Evolutionary conservation across 495 filamentous ascomycete species (phyloP).

Genomic region (Neurospora terricola): DNA sequence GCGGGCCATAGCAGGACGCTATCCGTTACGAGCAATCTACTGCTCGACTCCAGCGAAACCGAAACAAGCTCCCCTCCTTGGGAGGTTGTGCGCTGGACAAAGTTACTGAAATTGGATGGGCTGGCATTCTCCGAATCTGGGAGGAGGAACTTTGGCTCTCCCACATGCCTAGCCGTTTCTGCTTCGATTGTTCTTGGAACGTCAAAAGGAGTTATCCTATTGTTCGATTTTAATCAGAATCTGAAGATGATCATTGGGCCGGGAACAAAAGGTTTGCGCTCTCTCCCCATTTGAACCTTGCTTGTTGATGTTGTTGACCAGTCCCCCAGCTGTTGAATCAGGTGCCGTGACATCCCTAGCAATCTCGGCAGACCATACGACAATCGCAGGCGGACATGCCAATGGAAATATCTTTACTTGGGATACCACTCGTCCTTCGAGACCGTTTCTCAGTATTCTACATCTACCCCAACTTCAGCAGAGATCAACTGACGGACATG

Average conservation of each 20-base stretch:
- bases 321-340: conserved; percentile 66
- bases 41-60: conserved; percentile 46
- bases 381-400: conserved; percentile 80
- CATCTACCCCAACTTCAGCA: conserved; percentile 60
- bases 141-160: conserved; percentile 82
- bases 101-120: conserved; percentile 75
- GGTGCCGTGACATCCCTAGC: conserved; percentile 80
- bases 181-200: conserved; percentile 87
- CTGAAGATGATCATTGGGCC: conserved; percentile 86
- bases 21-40: conserved; percentile 51
- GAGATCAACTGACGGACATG: conserved; percentile 68
- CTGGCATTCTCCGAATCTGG: conserved; percentile 93
- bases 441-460: conserved; percentile 81
- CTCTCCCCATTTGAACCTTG: background rate
- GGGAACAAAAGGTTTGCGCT: conserved; percentile 73
- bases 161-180: conserved; percentile 84
- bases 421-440: conserved; percentile 72
- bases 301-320: conserved; percentile 12
- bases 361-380: conserved; percentile 87
- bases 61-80: conserved; percentile 70
- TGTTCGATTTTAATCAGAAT: conserved; percentile 96
- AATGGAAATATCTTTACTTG: conserved; percentile 93
- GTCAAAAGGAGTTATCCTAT: conserved; percentile 82
- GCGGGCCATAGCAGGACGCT: conserved; percentile 65
- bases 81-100: conserved; percentile 96